These are phyloP conservation scores for Podospora anserina DNA, from an alignment of 495 filamentous ascomycete genomes.

Conservation along the genomic window DNA sequence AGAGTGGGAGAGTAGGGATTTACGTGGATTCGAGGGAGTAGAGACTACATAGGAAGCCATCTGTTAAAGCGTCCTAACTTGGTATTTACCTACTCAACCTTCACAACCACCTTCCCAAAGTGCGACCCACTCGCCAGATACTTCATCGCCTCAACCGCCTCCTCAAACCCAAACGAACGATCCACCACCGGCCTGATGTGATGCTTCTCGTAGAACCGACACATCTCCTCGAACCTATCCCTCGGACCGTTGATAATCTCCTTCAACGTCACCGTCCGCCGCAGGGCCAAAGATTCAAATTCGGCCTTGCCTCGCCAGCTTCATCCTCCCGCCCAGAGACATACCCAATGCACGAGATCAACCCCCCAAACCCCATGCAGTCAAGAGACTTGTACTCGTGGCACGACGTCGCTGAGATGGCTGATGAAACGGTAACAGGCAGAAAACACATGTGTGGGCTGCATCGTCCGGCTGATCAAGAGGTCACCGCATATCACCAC, in stretches of 20 bases:
- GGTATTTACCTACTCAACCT: conserved; percentile 20
- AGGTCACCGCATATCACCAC: conserved; percentile 35
- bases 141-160: conserved; percentile 42
- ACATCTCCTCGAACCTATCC: conserved; percentile 38
- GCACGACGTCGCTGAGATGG: conserved; percentile 28
- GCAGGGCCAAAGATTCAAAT: no score
- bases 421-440: conserved; percentile 33
- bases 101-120: conserved; percentile 49
- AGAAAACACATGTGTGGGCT: conserved; percentile 34
- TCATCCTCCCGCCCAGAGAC: no score
- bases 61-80: no score
- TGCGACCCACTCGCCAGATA: conserved; percentile 44
- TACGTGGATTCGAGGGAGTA: no score
- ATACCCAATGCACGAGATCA: no score
- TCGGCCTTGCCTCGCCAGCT: no score
- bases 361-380: no score
- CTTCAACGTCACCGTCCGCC: background rate
- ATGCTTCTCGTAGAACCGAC: conserved; percentile 33
- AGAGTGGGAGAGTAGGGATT: no score
- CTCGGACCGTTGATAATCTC: conserved; percentile 36
- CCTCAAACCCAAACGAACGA: conserved; percentile 35
- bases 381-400: conserved; percentile 13
- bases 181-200: conserved; percentile 35
- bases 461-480: conserved; percentile 32
- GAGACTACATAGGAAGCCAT: no score